Conservation (phyloP, 2,329 filamentous ascomycete genomes). For the Cordyceps cateniannulata region DNA sequence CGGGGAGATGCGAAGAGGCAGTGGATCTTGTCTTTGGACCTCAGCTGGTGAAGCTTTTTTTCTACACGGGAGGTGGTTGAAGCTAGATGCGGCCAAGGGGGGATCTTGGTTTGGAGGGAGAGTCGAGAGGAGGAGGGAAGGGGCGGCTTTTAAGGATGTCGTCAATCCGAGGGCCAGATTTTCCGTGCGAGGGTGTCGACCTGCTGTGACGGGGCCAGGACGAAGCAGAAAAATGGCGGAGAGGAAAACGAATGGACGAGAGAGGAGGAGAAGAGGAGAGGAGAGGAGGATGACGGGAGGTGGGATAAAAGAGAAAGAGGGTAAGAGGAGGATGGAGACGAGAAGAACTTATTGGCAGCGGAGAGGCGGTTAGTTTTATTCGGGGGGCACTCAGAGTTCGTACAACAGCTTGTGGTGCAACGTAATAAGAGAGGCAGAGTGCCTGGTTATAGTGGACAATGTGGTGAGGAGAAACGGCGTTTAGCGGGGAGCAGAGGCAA, state of each 20-base stretch:
- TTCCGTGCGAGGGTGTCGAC: conserved; percentile 23
- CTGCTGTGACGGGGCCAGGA: conserved; percentile 35
- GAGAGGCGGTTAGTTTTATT: conserved; percentile 14
- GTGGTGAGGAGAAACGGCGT: too few species aligned
- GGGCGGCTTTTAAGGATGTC: conserved; percentile 10
- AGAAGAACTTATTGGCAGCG: conserved; percentile 26
- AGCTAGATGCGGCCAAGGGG: background rate
- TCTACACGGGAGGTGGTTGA: background rate
- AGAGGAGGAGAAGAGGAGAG: conserved; percentile 26
- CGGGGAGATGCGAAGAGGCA: conserved; percentile 16
- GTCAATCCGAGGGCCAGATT: conserved; percentile 21
- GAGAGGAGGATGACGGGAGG: conserved; percentile 32
- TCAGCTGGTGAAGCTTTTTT: background rate
- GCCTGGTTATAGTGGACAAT: too few species aligned
- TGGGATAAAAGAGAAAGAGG: conserved; percentile 32
- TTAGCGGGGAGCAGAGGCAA: too few species aligned
- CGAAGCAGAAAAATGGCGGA: conserved; percentile 34
- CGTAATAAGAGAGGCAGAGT: background rate
- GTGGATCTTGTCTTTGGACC: background rate
- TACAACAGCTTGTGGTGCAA: background rate
- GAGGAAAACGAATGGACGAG: conserved; percentile 49
- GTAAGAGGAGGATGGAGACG: conserved; percentile 48
- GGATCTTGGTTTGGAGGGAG: background rate
- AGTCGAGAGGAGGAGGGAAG: conserved; percentile 9
- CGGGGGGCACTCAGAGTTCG: background rate